Percentiles rank a stretch among this genome's conserved stretches.
Evolutionary conservation across 768 basidiomycete genomes (phyloP).

Genomic region (Kwoniella heveanensis): DNA sequence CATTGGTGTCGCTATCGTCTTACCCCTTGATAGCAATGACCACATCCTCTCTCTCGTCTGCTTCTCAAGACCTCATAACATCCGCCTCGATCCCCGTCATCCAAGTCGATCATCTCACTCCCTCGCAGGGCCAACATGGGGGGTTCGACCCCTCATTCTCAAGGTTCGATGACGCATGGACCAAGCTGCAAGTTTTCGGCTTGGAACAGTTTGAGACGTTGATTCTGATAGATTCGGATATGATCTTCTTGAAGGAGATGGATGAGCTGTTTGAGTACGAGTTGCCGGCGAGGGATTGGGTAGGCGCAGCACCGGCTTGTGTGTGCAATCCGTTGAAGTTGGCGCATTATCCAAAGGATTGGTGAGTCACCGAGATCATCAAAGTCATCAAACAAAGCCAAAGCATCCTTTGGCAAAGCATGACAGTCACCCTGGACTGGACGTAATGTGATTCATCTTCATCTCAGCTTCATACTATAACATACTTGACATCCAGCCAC

Average conservation of each 20-base stretch:
- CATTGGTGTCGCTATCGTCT: conserved; percentile 63
- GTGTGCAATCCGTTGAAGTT: conserved; percentile 89
- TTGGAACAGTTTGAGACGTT: conserved; percentile 54
- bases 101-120: conserved; percentile 42
- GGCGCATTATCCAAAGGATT: conserved; percentile 83
- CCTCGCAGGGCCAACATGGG: conserved; percentile 41
- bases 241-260: conserved; percentile 49
- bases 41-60: conserved; percentile 63
- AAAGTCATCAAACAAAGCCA: neutral
- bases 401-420: too few species aligned
- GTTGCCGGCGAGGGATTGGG: conserved; percentile 62
- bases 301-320: conserved; percentile 87
- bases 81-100: conserved; percentile 61
- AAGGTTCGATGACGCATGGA: conserved; percentile 69
- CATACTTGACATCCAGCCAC: too few species aligned
- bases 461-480: too few species aligned
- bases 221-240: conserved; percentile 54
- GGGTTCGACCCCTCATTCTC: conserved; percentile 62
- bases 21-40: conserved; percentile 82
- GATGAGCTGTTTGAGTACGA: conserved; percentile 52
- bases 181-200: conserved; percentile 60
- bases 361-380: conserved; percentile 60
- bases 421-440: too few species aligned
- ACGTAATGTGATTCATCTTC: too few species aligned
- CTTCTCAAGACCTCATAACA: conserved; percentile 62